Percentiles rank a stretch among this genome's conserved stretches.
These are phyloP conservation scores for Chaetomium cochliodes DNA, from an alignment of 495 filamentous ascomycete species.

Conservation along the genomic window DNA sequence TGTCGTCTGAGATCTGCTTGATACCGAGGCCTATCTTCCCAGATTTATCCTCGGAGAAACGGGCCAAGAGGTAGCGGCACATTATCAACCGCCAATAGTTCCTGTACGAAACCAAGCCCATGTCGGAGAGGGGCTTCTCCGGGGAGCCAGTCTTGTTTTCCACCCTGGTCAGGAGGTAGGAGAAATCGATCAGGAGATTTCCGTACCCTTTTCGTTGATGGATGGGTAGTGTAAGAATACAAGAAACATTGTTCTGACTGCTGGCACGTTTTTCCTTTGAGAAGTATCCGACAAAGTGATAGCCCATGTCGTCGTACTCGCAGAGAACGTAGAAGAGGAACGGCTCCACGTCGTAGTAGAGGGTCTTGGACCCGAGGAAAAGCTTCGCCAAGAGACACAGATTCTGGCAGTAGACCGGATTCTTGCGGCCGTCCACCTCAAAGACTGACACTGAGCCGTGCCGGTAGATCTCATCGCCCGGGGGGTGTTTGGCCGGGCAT, in stretches of 20 bases:
- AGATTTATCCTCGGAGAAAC: constrained; percentile 41
- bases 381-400: constrained; percentile 93
- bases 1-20: constrained; percentile 79
- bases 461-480: constrained; percentile 97
- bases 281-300: constrained; percentile 98
- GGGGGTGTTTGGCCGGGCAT: constrained; percentile 92
- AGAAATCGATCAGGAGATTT: constrained; percentile 95
- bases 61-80: constrained; percentile 67
- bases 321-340: constrained; percentile 99
- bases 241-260: constrained; percentile 94
- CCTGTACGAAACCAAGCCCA: constrained; percentile 94
- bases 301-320: constrained; percentile 88
- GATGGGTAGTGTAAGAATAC: constrained; percentile 92
- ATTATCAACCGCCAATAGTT: constrained; percentile 93
- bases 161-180: constrained; percentile 88
- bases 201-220: constrained; percentile 97
- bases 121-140: constrained; percentile 95
- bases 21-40: constrained; percentile 69
- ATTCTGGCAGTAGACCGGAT: constrained; percentile 96
- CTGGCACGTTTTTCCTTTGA: constrained; percentile 98
- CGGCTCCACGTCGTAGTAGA: constrained; percentile 98
- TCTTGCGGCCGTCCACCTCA: constrained; percentile 94
- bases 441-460: constrained; percentile 91
- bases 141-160: constrained; percentile 95
- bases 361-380: constrained; percentile 93